These are phyloP conservation scores for Aspergillus conjunctus DNA, from an alignment of 495 filamentous ascomycete genomes.

Conservation along the genomic window DNA sequence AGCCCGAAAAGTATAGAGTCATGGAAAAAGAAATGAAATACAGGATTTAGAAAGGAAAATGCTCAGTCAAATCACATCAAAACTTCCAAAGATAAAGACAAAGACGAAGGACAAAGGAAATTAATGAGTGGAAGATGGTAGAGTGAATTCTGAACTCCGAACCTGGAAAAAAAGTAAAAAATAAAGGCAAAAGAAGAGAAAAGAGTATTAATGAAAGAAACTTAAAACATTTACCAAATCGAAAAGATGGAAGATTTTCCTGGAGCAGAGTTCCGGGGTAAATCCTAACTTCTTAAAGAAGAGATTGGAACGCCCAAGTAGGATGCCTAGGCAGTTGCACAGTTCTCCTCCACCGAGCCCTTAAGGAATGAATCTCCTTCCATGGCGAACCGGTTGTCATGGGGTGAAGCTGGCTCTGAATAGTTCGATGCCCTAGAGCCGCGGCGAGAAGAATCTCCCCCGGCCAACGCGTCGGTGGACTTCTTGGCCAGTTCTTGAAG, in stretches of 20 bases:
- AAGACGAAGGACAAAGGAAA: background rate
- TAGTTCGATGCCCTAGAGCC: slow-evolving; percentile 21
- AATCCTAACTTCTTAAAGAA: background rate
- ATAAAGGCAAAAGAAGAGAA: background rate
- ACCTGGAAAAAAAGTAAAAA: slow-evolving; percentile 4
- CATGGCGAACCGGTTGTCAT: background rate
- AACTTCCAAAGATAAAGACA: background rate
- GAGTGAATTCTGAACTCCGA: background rate
- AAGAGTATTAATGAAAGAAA: background rate
- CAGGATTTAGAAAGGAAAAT: background rate
- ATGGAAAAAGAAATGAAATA: slow-evolving; percentile 9
- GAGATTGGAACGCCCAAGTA: background rate
- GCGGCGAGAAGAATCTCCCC: slow-evolving; percentile 27
- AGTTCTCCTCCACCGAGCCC: background rate
- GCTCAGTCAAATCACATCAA: background rate
- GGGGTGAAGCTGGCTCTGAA: slow-evolving; percentile 18
- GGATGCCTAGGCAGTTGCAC: background rate
- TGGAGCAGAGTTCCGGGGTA: too few relatives aligned
- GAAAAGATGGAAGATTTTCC: too few relatives aligned
- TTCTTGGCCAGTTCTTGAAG: slow-evolving; percentile 50
- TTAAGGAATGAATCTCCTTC: slow-evolving; percentile 11
- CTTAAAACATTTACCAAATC: background rate
- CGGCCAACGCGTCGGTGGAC: slow-evolving; percentile 33
- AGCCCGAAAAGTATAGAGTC: background rate
- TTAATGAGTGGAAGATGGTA: background rate